Conservation (phyloP, 2,329 filamentous ascomycete genomes). For the Magnaporthiopsis poae region DNA sequence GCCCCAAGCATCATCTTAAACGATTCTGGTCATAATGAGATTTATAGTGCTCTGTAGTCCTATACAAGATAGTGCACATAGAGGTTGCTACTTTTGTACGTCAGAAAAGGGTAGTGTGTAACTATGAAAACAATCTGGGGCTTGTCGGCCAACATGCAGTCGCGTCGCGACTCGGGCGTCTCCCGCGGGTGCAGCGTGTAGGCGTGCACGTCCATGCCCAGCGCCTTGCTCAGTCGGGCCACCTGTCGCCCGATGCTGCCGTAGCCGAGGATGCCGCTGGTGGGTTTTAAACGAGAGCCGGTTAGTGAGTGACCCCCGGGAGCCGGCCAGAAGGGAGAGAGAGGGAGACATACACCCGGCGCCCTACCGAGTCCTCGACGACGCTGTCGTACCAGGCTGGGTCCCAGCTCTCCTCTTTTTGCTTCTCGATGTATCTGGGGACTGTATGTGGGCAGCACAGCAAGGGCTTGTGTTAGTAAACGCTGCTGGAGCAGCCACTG, state of each 20-base stretch:
- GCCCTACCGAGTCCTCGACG: conserved; percentile 22
- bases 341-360: conserved; percentile 18
- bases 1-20: no score
- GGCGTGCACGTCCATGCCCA: conserved; percentile 59
- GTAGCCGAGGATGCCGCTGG: conserved; percentile 32
- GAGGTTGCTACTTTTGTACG: no score
- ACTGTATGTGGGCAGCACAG: conserved; percentile 6
- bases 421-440: conserved; percentile 14
- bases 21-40: no score
- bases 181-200: conserved; percentile 46
- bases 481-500: no score
- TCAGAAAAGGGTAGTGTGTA: no score
- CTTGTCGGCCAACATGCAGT: no score
- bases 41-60: no score
- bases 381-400: background rate
- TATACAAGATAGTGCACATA: no score
- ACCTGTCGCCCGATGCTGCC: conserved; percentile 34
- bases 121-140: no score
- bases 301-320: background rate
- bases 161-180: conserved; percentile 49
- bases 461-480: background rate
- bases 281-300: background rate
- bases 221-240: conserved; percentile 41
- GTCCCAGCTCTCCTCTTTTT: conserved; percentile 12
- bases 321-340: background rate